These are phyloP conservation scores for Cercophora sp. DNA, from an alignment of 495 filamentous ascomycete species.

Conservation along the genomic window DNA sequence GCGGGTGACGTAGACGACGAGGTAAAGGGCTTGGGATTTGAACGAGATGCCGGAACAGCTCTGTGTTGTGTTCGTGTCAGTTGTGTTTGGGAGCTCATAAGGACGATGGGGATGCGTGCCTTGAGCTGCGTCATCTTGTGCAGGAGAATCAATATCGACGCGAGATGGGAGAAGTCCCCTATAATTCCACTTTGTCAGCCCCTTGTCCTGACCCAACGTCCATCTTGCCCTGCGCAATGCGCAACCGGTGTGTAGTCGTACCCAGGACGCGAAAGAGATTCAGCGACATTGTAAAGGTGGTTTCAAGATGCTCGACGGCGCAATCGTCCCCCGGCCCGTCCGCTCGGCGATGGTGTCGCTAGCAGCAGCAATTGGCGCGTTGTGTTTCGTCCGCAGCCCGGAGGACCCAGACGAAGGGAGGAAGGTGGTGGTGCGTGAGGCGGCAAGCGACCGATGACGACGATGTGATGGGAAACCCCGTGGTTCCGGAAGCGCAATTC, in stretches of 20 bases:
- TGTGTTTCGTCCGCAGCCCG: too few relatives aligned
- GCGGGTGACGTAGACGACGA: conserved; percentile 86
- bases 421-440: too few relatives aligned
- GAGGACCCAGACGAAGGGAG: too few relatives aligned
- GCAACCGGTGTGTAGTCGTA: too few relatives aligned
- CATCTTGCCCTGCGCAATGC: too few relatives aligned
- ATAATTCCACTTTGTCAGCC: conserved; percentile 17
- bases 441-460: too few relatives aligned
- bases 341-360: too few relatives aligned
- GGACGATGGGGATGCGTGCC: conserved; percentile 46
- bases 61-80: conserved; percentile 48
- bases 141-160: conserved; percentile 89
- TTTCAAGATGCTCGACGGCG: too few relatives aligned
- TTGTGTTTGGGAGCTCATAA: too few relatives aligned
- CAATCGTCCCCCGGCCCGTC: too few relatives aligned
- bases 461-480: too few relatives aligned
- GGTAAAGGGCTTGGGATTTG: conserved; percentile 92
- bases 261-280: conserved; percentile 87
- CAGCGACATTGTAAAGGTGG: conserved; percentile 46
- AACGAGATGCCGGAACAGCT: conserved; percentile 96
- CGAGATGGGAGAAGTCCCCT: conserved; percentile 93
- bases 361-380: too few relatives aligned
- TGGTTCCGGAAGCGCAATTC: background rate
- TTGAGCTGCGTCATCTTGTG: conserved; percentile 92
- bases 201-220: background rate